phyloP scores from a whole-genome alignment of 345 rosid species.

The Melaleuca alternifolia region DNA sequence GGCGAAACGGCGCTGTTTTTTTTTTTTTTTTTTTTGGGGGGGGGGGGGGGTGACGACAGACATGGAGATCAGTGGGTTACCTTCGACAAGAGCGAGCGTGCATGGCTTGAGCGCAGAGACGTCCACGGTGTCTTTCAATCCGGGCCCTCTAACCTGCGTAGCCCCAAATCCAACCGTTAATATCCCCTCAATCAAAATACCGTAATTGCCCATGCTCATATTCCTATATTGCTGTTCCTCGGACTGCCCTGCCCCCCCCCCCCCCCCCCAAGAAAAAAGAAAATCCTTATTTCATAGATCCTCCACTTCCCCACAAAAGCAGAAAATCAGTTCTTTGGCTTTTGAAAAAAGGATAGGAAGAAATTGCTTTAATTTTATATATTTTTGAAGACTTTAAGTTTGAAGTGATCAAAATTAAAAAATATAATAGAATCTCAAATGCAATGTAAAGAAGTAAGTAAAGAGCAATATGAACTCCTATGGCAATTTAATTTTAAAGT shows the following conservation, averaged over 20 bases:
- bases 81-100: conserved; percentile 41
- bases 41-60: too few species aligned
- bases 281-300: background rate
- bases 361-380: background rate
- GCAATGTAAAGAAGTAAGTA: background rate
- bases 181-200: background rate
- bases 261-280: too few species aligned
- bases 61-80: background rate
- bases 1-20: background rate
- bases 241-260: too few species aligned
- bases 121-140: conserved; percentile 63
- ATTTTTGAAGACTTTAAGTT: background rate
- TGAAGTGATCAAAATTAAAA: background rate
- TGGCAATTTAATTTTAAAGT: background rate
- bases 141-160: conserved; percentile 57
- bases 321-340: background rate
- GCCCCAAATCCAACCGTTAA: background rate
- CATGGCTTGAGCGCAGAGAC: conserved; percentile 84
- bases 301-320: background rate
- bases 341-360: background rate
- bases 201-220: background rate
- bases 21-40: too few species aligned
- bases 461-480: background rate
- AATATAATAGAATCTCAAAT: background rate
- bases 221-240: background rate